Base-by-base conservation (phyloP, 2,329 filamentous ascomycete genomes). In the Colletotrichum endophyticum region DNA sequence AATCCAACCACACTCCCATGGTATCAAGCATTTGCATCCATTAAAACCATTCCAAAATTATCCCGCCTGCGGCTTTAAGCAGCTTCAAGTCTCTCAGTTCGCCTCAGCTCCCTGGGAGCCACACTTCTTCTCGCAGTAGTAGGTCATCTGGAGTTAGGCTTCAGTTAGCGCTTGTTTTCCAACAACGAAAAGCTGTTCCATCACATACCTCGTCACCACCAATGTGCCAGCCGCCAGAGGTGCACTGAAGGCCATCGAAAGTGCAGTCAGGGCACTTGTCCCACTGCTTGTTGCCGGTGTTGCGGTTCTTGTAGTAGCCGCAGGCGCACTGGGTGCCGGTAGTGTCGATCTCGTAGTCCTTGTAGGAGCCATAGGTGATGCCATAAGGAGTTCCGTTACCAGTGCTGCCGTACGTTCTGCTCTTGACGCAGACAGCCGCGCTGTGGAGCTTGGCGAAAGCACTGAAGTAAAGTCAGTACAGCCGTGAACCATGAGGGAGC, bases 261-360 rank as follows among this genome's bases (percentile, higher is more conserved):
- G 19, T 70, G 70, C 77, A 78, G 56, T 78, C 77, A 22, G 72
- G 69, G 70, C 77, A 78, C 56, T 66, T 70, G 25, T 78, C 77
- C 77, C 77, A 78, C 32, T 76, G 72, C 12, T 78, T 78, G 70
- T 76, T 73, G 30, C 77, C 77, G 6, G 77, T 78, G 77, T 78
- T 78, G 53, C 77, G 77, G 39, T 30, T 39, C 62, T 34, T 76
- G 67, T 78, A 78, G 6, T 59, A 15, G 62, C 32, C 28, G 59
- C 77, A 78, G 8, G 77, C 77, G 59, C 77, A 78, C 44, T 66
- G 27, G 15, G 77, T 78, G 4, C 49, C 77, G 3, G 64, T 32
- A 39, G 61, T 36, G 13, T 57, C 15, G 64, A 76, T 76, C 32
- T 72, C 73, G 63, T 72, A 75, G 28, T 72, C 39, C 62, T 62